Percentiles rank a stretch among this genome's conserved stretches.
Conservation (phyloP, 768 basidiomycete genomes). For the Galerina marginata region DNA sequence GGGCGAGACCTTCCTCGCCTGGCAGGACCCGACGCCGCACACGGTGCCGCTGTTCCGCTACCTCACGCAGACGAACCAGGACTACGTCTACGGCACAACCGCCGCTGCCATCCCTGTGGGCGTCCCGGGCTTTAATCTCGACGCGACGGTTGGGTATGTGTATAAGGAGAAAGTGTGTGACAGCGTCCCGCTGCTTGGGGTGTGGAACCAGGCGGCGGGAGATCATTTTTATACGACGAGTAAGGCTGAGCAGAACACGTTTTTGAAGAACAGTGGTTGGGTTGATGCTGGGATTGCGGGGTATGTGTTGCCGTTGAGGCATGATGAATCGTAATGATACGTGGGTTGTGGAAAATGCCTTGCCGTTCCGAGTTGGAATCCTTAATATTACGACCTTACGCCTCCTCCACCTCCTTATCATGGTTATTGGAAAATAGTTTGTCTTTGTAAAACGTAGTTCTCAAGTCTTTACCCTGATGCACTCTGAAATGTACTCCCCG, state of each 20-base stretch:
- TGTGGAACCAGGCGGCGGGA: neutral
- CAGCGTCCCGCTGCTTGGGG: slow-evolving; percentile 12
- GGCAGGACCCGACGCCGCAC: neutral
- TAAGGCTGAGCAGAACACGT: neutral
- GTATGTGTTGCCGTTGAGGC: slow-evolving; percentile 6
- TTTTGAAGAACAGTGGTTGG: neutral
- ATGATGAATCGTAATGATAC: no score
- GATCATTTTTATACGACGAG: slow-evolving; percentile 17
- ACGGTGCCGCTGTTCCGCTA: slow-evolving; percentile 6
- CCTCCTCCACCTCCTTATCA: no score
- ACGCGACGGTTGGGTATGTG: slow-evolving; percentile 2
- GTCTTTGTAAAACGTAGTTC: no score
- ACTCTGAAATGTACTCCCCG: no score
- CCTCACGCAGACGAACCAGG: slow-evolving; percentile 4
- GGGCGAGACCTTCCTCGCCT: slow-evolving; percentile 12
- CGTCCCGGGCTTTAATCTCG: neutral
- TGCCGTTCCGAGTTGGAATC: no score
- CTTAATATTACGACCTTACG: no score
- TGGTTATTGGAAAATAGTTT: no score
- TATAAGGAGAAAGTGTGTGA: slow-evolving; percentile 11
- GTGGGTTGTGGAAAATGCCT: no score
- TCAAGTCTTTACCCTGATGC: no score
- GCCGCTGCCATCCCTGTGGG: neutral
- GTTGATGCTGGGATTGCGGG: slow-evolving; percentile 5
- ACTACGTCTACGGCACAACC: neutral